phyloP scores from a whole-genome alignment of 441 rosid genomes.

The Omphalea diandra region DNA sequence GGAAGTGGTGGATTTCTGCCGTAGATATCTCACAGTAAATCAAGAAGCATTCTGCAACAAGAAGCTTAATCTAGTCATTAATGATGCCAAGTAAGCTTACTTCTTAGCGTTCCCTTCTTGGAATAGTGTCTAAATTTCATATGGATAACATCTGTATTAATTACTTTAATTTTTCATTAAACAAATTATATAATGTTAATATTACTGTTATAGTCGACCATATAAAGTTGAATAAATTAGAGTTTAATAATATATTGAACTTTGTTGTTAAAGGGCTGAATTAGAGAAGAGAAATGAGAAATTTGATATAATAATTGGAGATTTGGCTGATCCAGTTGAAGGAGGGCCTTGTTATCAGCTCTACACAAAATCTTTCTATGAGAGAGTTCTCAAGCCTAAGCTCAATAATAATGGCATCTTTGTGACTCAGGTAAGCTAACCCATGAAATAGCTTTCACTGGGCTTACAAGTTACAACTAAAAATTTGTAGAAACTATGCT shows the following conservation, averaged over 20 bases:
- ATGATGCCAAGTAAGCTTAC: constrained; percentile 66
- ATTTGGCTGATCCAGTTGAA: constrained; percentile 94
- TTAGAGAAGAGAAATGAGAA: constrained; percentile 65
- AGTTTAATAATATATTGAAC: neutral
- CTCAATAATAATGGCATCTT: constrained; percentile 75
- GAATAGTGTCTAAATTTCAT: no score
- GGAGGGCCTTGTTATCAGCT: constrained; percentile 98
- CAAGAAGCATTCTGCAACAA: constrained; percentile 65
- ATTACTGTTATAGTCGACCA: no score
- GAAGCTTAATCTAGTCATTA: constrained; percentile 73
- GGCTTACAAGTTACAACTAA: neutral
- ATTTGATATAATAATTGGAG: constrained; percentile 87
- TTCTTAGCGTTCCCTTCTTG: neutral
- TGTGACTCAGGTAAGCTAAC: constrained; percentile 93
- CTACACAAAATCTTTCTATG: constrained; percentile 88
- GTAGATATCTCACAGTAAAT: constrained; percentile 58
- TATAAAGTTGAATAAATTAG: neutral
- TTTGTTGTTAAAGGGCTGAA: constrained; percentile 56
- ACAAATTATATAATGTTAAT: no score
- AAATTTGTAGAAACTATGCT: neutral
- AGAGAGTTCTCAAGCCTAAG: constrained; percentile 69
- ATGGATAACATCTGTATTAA: no score
- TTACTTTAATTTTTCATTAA: no score
- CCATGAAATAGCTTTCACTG: no score
- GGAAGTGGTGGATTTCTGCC: constrained; percentile 93